Conservation (phyloP, 768 basidiomycete species). For the Serendipita sp. region DNA sequence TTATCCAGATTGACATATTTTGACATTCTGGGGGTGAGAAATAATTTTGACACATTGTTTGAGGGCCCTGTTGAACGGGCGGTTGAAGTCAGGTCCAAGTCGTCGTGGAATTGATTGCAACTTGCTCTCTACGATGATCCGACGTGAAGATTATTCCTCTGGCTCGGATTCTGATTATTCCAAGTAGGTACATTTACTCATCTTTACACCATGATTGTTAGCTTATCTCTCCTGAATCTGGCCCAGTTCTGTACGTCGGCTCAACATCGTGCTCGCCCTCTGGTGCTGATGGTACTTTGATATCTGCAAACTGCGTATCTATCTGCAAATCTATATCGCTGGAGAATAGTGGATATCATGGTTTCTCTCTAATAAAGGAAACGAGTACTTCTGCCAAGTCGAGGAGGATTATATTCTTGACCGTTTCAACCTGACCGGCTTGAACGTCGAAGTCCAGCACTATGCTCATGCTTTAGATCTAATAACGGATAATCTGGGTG, state of each 20-base stretch:
- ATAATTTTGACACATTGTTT: too few relatives aligned
- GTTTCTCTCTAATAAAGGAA: conserved; percentile 94
- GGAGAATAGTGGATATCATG: conserved; percentile 79
- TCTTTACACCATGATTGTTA: neutral
- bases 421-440: conserved; percentile 92
- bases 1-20: too few relatives aligned
- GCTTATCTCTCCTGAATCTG: conserved; percentile 9
- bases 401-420: conserved; percentile 99
- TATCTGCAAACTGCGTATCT: too few relatives aligned
- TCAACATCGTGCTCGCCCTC: neutral
- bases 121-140: neutral
- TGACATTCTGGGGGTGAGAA: too few relatives aligned
- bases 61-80: too few relatives aligned
- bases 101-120: too few relatives aligned
- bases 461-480: conserved; percentile 88
- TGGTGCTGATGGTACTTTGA: neutral
- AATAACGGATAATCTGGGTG: conserved; percentile 90
- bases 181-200: conserved; percentile 39
- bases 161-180: conserved; percentile 95
- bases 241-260: neutral
- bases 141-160: conserved; percentile 29
- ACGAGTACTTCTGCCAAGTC: conserved; percentile 99
- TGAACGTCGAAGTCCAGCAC: conserved; percentile 91
- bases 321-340: too few relatives aligned
- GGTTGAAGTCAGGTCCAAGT: too few relatives aligned